Evolutionary conservation across 305 asterid genomes (phyloP).

Genomic region (Solanum hybrid): DNA sequence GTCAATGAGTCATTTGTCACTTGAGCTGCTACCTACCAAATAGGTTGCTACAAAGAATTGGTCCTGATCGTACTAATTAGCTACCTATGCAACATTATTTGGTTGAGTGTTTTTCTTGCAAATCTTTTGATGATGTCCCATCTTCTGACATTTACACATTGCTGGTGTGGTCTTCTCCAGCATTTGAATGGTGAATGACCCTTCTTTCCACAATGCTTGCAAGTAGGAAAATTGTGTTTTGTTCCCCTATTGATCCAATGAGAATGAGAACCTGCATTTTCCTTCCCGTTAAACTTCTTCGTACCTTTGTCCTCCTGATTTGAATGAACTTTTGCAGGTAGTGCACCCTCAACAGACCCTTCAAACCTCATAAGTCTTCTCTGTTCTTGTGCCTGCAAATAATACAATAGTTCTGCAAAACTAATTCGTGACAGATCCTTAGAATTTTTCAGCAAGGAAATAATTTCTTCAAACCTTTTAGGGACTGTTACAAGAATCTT

Average conservation of each 20-base stretch:
- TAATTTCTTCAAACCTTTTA: background rate
- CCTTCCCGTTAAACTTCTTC: background rate
- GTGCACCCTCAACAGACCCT: background rate
- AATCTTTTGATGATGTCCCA: background rate
- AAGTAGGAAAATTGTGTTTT: background rate
- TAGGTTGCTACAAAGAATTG: background rate
- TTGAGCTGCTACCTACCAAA: background rate
- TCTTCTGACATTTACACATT: background rate
- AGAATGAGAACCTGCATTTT: background rate
- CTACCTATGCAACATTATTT: background rate
- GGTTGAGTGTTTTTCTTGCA: background rate
- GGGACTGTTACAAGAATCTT: background rate
- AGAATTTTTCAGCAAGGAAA: background rate
- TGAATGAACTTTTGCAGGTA: background rate
- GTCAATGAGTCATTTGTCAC: background rate
- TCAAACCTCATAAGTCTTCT: background rate
- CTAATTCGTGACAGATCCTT: background rate
- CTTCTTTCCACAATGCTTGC: background rate
- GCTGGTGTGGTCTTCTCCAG: background rate
- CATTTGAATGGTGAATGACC: background rate
- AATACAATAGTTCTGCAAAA: background rate
- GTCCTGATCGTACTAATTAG: too few relatives aligned
- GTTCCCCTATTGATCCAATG: background rate
- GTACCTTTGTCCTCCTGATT: background rate
- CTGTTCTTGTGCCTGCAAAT: background rate